Conservation (phyloP, 2,329 filamentous ascomycete genomes). For the Epichloe sp. region DNA sequence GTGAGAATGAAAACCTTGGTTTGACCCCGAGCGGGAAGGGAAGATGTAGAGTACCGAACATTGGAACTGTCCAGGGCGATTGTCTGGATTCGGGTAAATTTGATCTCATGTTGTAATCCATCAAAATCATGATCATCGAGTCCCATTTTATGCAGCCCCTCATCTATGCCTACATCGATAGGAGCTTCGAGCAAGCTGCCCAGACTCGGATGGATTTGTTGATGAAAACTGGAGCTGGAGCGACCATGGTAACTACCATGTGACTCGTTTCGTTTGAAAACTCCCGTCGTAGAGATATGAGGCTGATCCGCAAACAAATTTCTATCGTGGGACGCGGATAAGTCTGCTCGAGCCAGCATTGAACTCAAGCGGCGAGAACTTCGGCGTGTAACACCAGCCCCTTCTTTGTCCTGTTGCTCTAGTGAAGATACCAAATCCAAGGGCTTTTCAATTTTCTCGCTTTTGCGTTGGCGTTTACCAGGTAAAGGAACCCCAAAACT, state of each 20-base stretch:
- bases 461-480: conserved; percentile 39
- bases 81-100: conserved; percentile 57
- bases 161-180: conserved; percentile 56
- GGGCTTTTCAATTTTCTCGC: conserved; percentile 36
- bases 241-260: conserved; percentile 35
- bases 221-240: conserved; percentile 28
- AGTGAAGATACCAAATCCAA: conserved; percentile 56
- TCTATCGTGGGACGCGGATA: conserved; percentile 74
- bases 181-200: conserved; percentile 56
- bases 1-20: conserved; percentile 56
- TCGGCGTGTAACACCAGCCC: conserved; percentile 37
- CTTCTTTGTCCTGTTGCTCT: conserved; percentile 51
- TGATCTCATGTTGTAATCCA: conserved; percentile 57
- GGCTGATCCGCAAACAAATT: conserved; percentile 61
- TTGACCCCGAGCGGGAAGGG: conserved; percentile 37
- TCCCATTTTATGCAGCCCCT: conserved; percentile 59
- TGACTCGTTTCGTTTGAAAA: conserved; percentile 56
- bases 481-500: conserved; percentile 54
- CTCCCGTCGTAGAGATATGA: conserved; percentile 25
- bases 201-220: conserved; percentile 35
- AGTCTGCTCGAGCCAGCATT: conserved; percentile 71
- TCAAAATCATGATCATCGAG: conserved; percentile 61
- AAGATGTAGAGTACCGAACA: conserved; percentile 45
- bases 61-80: conserved; percentile 49
- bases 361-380: conserved; percentile 78